Evolutionary conservation across 1,284 basidiomycete genomes (phyloP).

Genomic region (Apiotrichum montevideense): DNA sequence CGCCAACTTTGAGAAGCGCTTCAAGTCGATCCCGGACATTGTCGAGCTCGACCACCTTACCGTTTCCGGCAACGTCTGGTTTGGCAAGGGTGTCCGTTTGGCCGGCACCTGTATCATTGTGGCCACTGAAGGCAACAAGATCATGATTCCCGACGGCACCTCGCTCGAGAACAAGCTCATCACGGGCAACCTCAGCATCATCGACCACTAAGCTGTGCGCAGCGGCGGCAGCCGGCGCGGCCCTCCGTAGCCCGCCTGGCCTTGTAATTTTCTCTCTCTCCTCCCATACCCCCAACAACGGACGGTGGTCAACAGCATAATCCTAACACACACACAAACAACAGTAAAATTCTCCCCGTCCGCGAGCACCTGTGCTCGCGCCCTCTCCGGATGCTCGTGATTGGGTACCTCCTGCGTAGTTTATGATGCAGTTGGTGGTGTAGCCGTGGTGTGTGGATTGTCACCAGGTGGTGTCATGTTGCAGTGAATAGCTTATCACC

Average conservation of each 20-base stretch:
- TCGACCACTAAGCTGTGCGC: constrained; percentile 47
- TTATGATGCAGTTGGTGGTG: too few species aligned
- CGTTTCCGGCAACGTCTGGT: constrained; percentile 92
- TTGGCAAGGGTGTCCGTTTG: constrained; percentile 85
- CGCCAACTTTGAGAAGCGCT: constrained; percentile 83
- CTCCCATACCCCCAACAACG: constrained; percentile 1
- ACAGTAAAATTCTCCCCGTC: neutral
- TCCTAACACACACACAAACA: neutral
- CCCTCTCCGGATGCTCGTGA: too few species aligned
- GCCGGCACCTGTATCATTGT: constrained; percentile 83
- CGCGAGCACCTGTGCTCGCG: too few species aligned
- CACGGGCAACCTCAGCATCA: constrained; percentile 55
- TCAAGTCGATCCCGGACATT: constrained; percentile 91
- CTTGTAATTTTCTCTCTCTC: neutral
- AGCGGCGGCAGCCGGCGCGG: too few species aligned
- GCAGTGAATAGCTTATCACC: too few species aligned
- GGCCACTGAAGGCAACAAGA: constrained; percentile 88
- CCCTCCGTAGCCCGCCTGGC: neutral
- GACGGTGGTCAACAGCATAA: neutral
- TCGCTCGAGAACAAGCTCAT: constrained; percentile 79
- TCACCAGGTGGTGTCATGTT: too few species aligned
- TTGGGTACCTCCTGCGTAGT: too few species aligned
- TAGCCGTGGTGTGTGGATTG: too few species aligned
- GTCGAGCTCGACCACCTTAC: constrained; percentile 94
- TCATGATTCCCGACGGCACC: constrained; percentile 92